Evolutionary conservation across 2,329 filamentous ascomycete species (phyloP).

Genomic region (Xylariaceae sp.): DNA sequence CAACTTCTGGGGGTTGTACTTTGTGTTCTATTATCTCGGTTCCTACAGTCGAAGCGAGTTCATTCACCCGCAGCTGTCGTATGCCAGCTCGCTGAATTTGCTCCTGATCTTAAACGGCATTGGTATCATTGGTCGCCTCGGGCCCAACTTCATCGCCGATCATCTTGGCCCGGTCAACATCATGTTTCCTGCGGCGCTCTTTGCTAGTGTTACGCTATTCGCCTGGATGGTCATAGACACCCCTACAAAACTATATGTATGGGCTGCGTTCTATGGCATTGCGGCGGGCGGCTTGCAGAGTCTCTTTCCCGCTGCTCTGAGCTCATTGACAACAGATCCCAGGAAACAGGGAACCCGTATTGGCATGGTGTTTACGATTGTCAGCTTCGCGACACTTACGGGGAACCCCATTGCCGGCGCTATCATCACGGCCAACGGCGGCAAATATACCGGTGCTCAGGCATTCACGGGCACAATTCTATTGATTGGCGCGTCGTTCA

Average conservation of each 20-base stretch:
- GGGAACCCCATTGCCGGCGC: conserved; percentile 52
- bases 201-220: conserved; percentile 45
- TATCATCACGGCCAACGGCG: conserved; percentile 42
- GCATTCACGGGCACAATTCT: conserved; percentile 45
- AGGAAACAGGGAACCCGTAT: conserved; percentile 53
- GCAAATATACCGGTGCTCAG: conserved; percentile 48
- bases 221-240: conserved; percentile 58
- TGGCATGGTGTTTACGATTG: conserved; percentile 58
- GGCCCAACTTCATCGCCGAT: conserved; percentile 60
- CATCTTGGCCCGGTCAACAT: conserved; percentile 58
- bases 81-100: conserved; percentile 55
- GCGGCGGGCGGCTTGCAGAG: conserved; percentile 62
- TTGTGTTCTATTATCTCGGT: conserved; percentile 55
- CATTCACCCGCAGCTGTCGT: conserved; percentile 39
- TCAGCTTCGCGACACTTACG: conserved; percentile 51
- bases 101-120: conserved; percentile 65
- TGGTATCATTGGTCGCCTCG: conserved; percentile 55
- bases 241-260: conserved; percentile 55
- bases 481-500: conserved; percentile 39
- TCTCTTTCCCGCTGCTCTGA: conserved; percentile 62
- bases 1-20: conserved; percentile 49
- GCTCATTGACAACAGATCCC: conserved; percentile 52
- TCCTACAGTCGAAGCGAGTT: conserved; percentile 44
- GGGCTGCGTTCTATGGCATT: conserved; percentile 63
- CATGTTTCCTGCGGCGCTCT: conserved; percentile 47